Percentiles rank a stretch among this genome's conserved stretches.
Evolutionary conservation across 257 asterid genomes (phyloP).

Genomic region (Forsythia viridissima): DNA sequence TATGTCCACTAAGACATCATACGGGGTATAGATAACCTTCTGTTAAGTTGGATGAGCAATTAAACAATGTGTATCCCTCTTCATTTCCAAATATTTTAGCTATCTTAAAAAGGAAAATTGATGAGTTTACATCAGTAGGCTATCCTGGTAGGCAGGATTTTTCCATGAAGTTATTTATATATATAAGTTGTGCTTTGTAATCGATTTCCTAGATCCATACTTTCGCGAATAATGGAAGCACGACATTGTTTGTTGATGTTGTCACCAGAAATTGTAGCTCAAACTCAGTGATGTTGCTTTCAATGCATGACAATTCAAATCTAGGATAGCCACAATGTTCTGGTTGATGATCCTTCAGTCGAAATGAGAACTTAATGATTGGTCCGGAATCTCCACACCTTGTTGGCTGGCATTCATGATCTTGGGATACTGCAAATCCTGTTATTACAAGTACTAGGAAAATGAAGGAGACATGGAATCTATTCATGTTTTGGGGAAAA

Average conservation of each 20-base stretch:
- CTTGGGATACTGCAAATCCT: not conserved
- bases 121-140: slow-evolving; percentile 8
- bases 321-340: slow-evolving; percentile 34
- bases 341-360: slow-evolving; percentile 30
- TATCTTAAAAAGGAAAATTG: slow-evolving; percentile 29
- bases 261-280: slow-evolving; percentile 28
- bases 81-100: slow-evolving; percentile 13
- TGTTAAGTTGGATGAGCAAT: slow-evolving; percentile 32
- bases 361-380: slow-evolving; percentile 30
- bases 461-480: slow-evolving; percentile 14
- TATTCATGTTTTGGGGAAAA: slow-evolving; percentile 14
- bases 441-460: slow-evolving; percentile 7
- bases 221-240: slow-evolving; percentile 21
- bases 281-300: slow-evolving; percentile 15
- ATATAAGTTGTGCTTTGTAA: slow-evolving; percentile 33
- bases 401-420: slow-evolving; percentile 30
- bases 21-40: not conserved
- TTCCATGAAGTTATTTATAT: not conserved
- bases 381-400: slow-evolving; percentile 28
- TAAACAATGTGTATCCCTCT: slow-evolving; percentile 32
- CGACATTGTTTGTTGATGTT: slow-evolving; percentile 22
- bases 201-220: slow-evolving; percentile 28
- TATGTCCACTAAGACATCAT: slow-evolving; percentile 22
- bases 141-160: slow-evolving; percentile 33
- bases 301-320: slow-evolving; percentile 33